Evolutionary conservation across 805 yeast species (phyloP).

Genomic region (Kodamaea neixiangensis): DNA sequence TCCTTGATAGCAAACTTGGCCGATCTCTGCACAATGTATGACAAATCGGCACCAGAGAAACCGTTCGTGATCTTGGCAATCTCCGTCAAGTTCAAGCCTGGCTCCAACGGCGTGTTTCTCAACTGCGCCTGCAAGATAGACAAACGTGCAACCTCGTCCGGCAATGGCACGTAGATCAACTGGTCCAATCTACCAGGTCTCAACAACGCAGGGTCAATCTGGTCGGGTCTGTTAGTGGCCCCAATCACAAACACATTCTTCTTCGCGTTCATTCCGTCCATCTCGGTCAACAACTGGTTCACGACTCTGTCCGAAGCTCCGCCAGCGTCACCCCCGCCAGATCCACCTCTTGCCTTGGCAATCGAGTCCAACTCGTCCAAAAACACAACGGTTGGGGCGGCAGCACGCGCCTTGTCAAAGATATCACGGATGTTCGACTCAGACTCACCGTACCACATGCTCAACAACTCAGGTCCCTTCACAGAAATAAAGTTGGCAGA

Average conservation of each 20-base stretch:
- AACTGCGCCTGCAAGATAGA: slow-evolving; percentile 94
- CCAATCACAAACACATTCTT: slow-evolving; percentile 98
- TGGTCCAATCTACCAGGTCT: slow-evolving; percentile 99
- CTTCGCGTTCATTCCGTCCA: slow-evolving; percentile 99
- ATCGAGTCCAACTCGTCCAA: slow-evolving; percentile 97
- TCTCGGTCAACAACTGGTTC: slow-evolving; percentile 92
- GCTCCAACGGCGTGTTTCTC: slow-evolving; percentile 98
- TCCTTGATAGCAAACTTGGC: slow-evolving; percentile 99
- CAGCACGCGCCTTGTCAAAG: slow-evolving; percentile 97
- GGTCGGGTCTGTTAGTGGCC: slow-evolving; percentile 99
- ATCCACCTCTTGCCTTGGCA: slow-evolving; percentile 94
- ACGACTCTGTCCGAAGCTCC: slow-evolving; percentile 97
- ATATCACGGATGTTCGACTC: slow-evolving; percentile 97
- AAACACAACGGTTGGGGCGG: slow-evolving; percentile 99
- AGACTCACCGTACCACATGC: slow-evolving; percentile 99
- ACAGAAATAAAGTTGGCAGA: slow-evolving; percentile 97
- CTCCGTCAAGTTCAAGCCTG: slow-evolving; percentile 84
- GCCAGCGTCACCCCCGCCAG: slow-evolving; percentile 87
- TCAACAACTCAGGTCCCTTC: slow-evolving; percentile 93
- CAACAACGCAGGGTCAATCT: slow-evolving; percentile 96
- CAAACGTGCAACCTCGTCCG: slow-evolving; percentile 92
- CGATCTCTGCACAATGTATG: slow-evolving; percentile 96
- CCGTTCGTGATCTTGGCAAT: slow-evolving; percentile 96
- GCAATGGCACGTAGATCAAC: slow-evolving; percentile 96
- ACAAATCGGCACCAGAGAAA: slow-evolving; percentile 98